Conservation (phyloP, 2,329 filamentous ascomycete genomes). For the Colletotrichum chlorophyti region DNA sequence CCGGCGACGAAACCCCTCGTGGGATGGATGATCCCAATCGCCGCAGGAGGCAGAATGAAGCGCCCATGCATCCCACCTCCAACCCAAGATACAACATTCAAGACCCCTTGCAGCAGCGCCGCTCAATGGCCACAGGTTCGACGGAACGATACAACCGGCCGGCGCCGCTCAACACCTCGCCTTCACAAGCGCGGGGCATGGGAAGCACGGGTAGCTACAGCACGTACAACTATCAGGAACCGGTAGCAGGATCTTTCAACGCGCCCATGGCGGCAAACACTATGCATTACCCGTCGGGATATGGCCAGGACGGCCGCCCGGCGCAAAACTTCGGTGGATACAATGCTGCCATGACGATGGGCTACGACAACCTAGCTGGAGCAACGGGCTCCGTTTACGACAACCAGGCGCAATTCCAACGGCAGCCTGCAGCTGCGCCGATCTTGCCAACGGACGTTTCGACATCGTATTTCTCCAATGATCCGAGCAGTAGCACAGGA, state of each 20-base stretch:
- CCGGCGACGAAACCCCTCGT: conserved; percentile 57
- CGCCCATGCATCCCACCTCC: conserved; percentile 67
- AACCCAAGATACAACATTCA: conserved; percentile 60
- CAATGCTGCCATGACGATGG: conserved; percentile 67
- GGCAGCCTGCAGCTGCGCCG: conserved; percentile 79
- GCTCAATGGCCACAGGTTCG: conserved; percentile 38
- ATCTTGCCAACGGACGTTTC: conserved; percentile 72
- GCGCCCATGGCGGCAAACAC: conserved; percentile 62
- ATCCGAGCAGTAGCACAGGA: conserved; percentile 67
- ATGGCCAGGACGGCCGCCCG: conserved; percentile 66
- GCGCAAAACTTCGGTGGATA: conserved; percentile 62
- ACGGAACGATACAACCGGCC: conserved; percentile 55
- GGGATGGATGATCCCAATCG: conserved; percentile 83
- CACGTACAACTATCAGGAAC: conserved; percentile 63
- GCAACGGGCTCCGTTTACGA: conserved; percentile 71
- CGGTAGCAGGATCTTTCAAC: conserved; percentile 57
- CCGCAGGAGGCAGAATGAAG: conserved; percentile 77
- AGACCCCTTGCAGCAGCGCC: conserved; percentile 55
- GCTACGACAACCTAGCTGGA: conserved; percentile 60
- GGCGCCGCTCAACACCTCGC: conserved; percentile 56
- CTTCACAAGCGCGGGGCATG: conserved; percentile 56
- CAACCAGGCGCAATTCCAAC: conserved; percentile 76
- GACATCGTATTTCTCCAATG: conserved; percentile 78
- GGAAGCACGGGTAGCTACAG: conserved; percentile 61
- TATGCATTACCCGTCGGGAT: conserved; percentile 69